Base-by-base conservation (phyloP, 352 stramenopile genomes). In the Pythium aphanidermatum region DNA sequence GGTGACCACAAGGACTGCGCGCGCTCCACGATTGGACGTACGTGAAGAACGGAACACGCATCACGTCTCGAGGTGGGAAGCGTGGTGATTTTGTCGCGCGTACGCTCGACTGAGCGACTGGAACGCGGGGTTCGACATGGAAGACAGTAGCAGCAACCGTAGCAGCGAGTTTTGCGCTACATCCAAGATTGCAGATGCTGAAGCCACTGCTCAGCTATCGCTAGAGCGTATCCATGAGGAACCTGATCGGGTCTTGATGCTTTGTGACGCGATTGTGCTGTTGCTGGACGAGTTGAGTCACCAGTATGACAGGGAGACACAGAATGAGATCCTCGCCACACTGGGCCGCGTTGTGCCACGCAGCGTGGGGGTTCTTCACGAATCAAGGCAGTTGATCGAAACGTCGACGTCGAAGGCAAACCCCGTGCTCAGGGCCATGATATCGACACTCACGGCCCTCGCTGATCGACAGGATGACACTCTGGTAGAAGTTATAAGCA, bases 361-460 rank as follows among this genome's bases (percentile, higher is more conserved):
- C 20, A 65, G 41, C 32, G 38, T 54, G 11, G 28, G 26, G 2
- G 17, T 45, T 20, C 41, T 65, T 25, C 50, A 65, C 13, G 45
- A 55, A 5, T 48, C 31, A 13, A 21, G 44, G 3, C 48, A 48
- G 30, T 45, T 57, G 17, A 39, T 50, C 17, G 43, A 55, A 14
- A 40, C 46, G 19, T 34, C 39, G 0, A 39, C 17, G 20, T 49
- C 42, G 25, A 51, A 50, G 16, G 50, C 46, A 23, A 65, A 56
- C 25, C 49, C 57, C 2, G 53, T 89, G 16, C 58, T 86, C 13
- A 75, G 71, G 42, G 60, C 72, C 25, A 46, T 86, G 16, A 46
- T 89, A n/a, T 34, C 17, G 1, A 55, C 74, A 17, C 44, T 89
- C 1, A 55, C 54, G n/a, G 38, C 47, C 10, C 55, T 89, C 16